Evolutionary conservation across 768 basidiomycete genomes (phyloP).

Genomic region (Tubosaeta sp.): DNA sequence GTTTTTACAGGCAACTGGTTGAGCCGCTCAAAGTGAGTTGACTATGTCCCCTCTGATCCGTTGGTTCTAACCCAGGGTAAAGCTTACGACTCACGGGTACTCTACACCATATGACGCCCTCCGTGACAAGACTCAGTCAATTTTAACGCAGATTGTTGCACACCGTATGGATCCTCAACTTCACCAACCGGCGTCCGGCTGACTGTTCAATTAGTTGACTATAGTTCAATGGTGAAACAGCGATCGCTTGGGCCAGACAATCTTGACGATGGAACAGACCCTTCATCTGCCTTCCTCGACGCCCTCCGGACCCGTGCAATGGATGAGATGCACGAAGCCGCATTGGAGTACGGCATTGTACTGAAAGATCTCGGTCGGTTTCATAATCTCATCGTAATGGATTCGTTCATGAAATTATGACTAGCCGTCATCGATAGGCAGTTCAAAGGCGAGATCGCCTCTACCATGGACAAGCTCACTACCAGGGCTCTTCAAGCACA

Average conservation of each 20-base stretch:
- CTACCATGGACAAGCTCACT: conserved; percentile 82
- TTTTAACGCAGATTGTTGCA: conserved; percentile 81
- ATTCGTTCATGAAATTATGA: conserved; percentile 6
- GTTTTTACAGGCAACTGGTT: conserved; percentile 39
- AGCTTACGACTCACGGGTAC: conserved; percentile 81
- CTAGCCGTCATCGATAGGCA: conserved; percentile 81
- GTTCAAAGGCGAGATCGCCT: conserved; percentile 85
- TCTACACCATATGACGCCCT: conserved; percentile 78
- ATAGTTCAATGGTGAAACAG: conserved; percentile 69
- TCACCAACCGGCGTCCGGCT: not conserved
- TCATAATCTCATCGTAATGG: not conserved
- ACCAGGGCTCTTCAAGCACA: conserved; percentile 82
- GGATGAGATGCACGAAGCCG: conserved; percentile 81
- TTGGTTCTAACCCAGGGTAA: conserved; percentile 38
- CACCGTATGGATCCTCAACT: conserved; percentile 47
- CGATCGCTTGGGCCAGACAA: conserved; percentile 74
- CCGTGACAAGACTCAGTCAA: conserved; percentile 80
- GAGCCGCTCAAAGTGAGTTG: conserved; percentile 44
- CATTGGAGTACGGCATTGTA: conserved; percentile 78
- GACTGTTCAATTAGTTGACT: conserved; percentile 37
- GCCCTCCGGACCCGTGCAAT: conserved; percentile 78
- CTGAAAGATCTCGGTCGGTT: conserved; percentile 70
- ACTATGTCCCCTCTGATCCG: conserved; percentile 18
- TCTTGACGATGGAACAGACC: conserved; percentile 64
- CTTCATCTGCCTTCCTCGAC: conserved; percentile 75